phyloP scores from a whole-genome alignment of 164 flowering plant species.

The Vitis labrusca region DNA sequence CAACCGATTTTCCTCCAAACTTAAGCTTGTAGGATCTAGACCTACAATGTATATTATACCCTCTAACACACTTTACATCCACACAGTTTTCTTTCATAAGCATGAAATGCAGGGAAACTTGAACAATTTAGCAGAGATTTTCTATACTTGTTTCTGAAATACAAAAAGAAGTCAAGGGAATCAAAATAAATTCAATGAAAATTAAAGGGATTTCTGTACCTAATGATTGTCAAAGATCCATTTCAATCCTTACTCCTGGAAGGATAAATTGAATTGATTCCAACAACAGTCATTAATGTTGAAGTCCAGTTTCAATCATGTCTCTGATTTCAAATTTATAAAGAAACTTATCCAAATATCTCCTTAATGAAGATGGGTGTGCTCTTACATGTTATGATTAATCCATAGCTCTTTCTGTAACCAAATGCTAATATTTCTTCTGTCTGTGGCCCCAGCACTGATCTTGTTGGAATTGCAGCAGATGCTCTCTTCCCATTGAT shows the following conservation, averaged over 20 bases:
- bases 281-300: too few species aligned
- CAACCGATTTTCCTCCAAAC: too few species aligned
- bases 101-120: too few species aligned
- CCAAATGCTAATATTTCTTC: constrained; percentile 1
- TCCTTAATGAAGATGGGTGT: background rate
- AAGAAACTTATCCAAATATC: background rate
- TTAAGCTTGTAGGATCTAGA: too few species aligned
- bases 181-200: background rate
- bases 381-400: background rate
- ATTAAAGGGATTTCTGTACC: background rate
- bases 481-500: constrained; percentile 92
- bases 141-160: background rate
- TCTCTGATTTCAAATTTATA: background rate
- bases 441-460: constrained; percentile 49
- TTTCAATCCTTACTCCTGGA: background rate
- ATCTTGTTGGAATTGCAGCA: constrained; percentile 79
- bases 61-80: too few species aligned
- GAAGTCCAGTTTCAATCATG: too few species aligned
- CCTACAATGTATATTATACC: too few species aligned
- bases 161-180: background rate
- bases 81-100: too few species aligned
- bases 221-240: background rate
- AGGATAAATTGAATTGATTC: background rate
- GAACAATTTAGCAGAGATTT: background rate
- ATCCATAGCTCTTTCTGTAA: background rate